Evolutionary conservation across 202 grass and related monocot genomes (phyloP), one percentile per base, ranked within the genome.

Genomic region (Schoenoplectus triqueter): DNA sequence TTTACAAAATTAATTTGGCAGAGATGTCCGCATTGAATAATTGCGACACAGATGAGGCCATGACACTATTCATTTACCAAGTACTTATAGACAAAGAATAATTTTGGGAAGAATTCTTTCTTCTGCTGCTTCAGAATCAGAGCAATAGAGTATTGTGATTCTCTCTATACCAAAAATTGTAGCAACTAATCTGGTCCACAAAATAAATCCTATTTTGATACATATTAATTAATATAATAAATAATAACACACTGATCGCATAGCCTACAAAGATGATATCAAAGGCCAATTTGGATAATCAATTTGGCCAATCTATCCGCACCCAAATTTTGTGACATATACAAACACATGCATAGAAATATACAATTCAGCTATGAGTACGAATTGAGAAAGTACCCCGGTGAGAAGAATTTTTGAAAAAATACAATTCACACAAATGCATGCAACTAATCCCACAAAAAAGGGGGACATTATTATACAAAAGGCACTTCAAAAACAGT

Each of bases 311-410:
- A 59, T 17, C 1, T 42, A 44, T 61, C 31, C 1, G 31, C 55
- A 61, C 61, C 61, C 31, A 61, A 79, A 61, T 79, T 17, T 79
- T 79, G 74, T 31, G 52, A 78, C 14, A 78, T 17, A 42, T 42
- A 75, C 13, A 60, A 60, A 19, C 42, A 17, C 17, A 73, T 74
- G 3, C 48, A 49, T 49, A 49, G 31, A 31, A 49, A 49, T 49
- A 49, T 74, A 74, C 46, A 51, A 74, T 44, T 78, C 74, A 78
- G 21, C 22, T 42, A 44, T 15, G 56, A 59, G 15, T 59, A 31
- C 46, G 17, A 20, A 50, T 71, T 15, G 20, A 66, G 13, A 69
- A 69, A 44, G 5, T 9, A 17, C 20, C n/a, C 69, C 1, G 15
- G 4, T 17, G 45, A 45, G 15, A 73, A 73, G 70, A 51, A 21